Evolutionary conservation across 2,329 filamentous ascomycete genomes (phyloP).

Genomic region (Magnaporthales sp.): DNA sequence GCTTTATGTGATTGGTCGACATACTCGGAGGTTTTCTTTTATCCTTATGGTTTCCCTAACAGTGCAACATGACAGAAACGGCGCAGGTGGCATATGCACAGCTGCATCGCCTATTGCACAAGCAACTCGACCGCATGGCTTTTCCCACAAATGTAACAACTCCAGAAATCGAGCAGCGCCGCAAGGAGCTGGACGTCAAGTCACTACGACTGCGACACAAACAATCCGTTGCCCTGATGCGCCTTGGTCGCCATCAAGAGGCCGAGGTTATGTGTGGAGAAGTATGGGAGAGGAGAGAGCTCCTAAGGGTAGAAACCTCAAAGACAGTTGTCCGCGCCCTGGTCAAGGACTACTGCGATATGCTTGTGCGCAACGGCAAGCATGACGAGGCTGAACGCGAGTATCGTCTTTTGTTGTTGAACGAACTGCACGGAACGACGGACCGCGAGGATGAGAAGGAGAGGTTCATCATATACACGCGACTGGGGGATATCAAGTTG

Average conservation of each 20-base stretch:
- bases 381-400: conserved; percentile 3
- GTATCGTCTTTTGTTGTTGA: conserved; percentile 1
- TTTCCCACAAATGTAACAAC: neutral
- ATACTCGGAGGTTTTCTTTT: neutral
- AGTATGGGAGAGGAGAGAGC: conserved; percentile 5
- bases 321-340: neutral
- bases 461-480: conserved; percentile 1
- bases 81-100: conserved; percentile 6
- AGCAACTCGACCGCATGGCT: conserved; percentile 3
- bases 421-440: neutral
- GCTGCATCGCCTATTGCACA: neutral
- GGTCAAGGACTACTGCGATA: conserved; percentile 7
- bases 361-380: conserved; percentile 6
- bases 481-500: conserved; percentile 5
- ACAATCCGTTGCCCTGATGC: conserved; percentile 5
- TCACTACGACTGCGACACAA: conserved; percentile 4
- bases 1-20: neutral
- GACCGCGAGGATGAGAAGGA: conserved; percentile 6
- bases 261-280: conserved; percentile 3
- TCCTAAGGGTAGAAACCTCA: neutral
- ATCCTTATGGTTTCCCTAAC: neutral
- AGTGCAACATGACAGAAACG: neutral
- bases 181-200: conserved; percentile 4
- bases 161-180: neutral
- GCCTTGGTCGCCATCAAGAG: conserved; percentile 5